phyloP scores from a whole-genome alignment of 306 rosid genomes.

The Malus domestica region DNA sequence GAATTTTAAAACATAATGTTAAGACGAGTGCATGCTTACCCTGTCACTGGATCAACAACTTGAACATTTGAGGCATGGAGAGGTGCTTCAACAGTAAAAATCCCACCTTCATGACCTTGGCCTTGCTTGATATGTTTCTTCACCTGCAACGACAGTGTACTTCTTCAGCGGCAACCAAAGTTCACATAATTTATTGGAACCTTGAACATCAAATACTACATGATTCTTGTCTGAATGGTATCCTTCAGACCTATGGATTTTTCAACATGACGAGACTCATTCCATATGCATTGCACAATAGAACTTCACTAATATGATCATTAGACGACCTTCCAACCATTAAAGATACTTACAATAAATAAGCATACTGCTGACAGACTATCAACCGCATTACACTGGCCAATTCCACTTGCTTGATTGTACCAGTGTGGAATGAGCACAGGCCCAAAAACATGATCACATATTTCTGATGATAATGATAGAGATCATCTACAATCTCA shows the following conservation, averaged over 20 bases:
- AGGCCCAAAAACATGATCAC: background rate
- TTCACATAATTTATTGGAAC: background rate
- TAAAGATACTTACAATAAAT: background rate
- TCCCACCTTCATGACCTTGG: slow-evolving; percentile 96
- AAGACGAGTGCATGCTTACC: slow-evolving; percentile 29
- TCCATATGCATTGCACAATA: background rate
- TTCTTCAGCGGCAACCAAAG: background rate
- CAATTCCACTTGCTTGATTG: background rate
- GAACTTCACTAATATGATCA: background rate
- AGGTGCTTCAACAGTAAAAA: slow-evolving; percentile 90
- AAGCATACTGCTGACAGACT: background rate
- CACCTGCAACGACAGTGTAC: slow-evolving; percentile 33
- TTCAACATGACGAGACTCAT: background rate
- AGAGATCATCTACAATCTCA: background rate
- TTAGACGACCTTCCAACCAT: background rate
- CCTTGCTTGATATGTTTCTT: slow-evolving; percentile 97
- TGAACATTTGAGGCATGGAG: slow-evolving; percentile 86
- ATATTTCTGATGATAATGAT: background rate
- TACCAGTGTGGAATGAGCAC: background rate
- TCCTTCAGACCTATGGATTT: background rate
- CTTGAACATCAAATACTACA: background rate
- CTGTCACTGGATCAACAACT: slow-evolving; percentile 76
- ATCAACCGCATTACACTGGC: background rate
- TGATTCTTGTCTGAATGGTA: background rate
- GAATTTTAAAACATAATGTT: background rate